Conservation (phyloP, 345 rosid species). For the Salix arbutifolia region DNA sequence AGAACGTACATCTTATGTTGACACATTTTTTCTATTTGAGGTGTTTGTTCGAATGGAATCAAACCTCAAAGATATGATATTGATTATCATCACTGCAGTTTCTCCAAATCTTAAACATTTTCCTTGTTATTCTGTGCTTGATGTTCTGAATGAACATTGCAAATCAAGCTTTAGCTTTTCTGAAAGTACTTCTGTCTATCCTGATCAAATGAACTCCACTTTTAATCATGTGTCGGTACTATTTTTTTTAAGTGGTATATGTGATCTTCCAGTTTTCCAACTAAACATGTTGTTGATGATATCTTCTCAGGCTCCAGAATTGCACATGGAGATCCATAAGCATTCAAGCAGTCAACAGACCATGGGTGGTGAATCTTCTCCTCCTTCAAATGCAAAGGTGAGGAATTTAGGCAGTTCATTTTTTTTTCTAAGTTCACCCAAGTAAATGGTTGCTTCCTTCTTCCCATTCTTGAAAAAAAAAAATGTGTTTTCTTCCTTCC, state of each 20-base stretch:
- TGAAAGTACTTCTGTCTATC: background rate
- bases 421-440: background rate
- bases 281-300: background rate
- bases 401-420: background rate
- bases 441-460: background rate
- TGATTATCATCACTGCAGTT: background rate
- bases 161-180: background rate
- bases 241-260: background rate
- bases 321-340: conserved; percentile 23
- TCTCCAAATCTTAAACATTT: background rate
- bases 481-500: background rate
- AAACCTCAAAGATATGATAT: background rate
- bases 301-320: conserved; percentile 21
- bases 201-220: background rate
- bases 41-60: background rate
- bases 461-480: background rate
- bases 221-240: background rate
- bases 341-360: conserved; percentile 11
- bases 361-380: conserved; percentile 16
- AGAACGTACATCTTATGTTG: background rate
- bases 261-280: background rate
- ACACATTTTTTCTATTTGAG: background rate
- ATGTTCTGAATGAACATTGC: background rate
- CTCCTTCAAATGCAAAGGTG: conserved; percentile 24
- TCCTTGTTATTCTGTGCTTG: background rate